These are phyloP conservation scores for Syncephalastrum sp. DNA, from an alignment of 371 early-diverging fungal genomes.

Conservation along the genomic window DNA sequence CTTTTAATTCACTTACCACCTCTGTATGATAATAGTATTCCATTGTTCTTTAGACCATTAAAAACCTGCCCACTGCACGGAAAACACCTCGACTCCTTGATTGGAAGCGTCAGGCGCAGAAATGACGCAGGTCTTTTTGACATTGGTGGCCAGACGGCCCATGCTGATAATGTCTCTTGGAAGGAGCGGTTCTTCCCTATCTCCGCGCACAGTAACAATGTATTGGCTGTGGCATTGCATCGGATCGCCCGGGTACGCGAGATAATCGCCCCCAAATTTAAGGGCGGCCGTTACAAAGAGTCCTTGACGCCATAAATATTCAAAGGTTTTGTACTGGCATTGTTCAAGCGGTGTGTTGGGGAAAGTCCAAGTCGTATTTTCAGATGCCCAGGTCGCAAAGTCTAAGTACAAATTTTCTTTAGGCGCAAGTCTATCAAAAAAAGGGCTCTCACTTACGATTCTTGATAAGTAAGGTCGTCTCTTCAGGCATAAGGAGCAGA, in stretches of 20 bases:
- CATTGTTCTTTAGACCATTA: constrained; percentile 10
- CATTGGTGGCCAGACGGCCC: constrained; percentile 53
- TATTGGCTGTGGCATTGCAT: constrained; percentile 55
- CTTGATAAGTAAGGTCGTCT: constrained; percentile 42
- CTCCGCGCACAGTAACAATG: constrained; percentile 27
- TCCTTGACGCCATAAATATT: constrained; percentile 51
- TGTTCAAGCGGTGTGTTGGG: constrained; percentile 27
- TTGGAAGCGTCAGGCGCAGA: neutral
- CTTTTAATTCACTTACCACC: neutral
- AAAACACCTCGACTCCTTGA: constrained; percentile 16
- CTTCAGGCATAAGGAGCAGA: constrained; percentile 51
- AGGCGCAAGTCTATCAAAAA: neutral
- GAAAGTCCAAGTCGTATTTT: constrained; percentile 19
- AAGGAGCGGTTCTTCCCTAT: constrained; percentile 1
- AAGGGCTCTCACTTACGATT: constrained; percentile 25
- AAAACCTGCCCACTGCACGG: constrained; percentile 52
- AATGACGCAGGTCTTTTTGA: constrained; percentile 55
- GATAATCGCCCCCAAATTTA: constrained; percentile 68
- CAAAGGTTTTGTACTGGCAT: constrained; percentile 39
- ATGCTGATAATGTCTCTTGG: constrained; percentile 39
- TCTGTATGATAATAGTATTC: constrained; percentile 4
- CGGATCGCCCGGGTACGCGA: constrained; percentile 60
- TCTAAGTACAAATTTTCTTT: neutral
- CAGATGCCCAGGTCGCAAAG: neutral
- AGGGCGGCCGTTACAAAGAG: constrained; percentile 54